Evolutionary conservation across 2,329 filamentous ascomycete genomes (phyloP), one percentile per base, ranked within the genome.

Genomic region (Fusarium paranaense): DNA sequence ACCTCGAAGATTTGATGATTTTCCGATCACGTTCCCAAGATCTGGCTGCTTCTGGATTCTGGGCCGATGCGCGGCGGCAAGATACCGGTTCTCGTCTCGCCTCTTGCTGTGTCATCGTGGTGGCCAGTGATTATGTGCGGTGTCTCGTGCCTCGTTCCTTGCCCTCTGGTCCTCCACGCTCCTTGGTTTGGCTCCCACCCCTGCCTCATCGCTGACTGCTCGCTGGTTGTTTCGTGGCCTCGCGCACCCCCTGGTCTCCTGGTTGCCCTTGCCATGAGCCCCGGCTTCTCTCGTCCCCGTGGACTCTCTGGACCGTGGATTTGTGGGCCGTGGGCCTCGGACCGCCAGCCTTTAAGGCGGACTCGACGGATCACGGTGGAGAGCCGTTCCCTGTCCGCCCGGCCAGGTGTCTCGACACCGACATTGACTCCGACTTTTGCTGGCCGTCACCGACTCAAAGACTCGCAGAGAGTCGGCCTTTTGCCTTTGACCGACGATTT

Each of bases 361-460:
- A 61, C 69, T 70, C 52, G 71, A 73, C 67, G 69, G 67, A 67
- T 74, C 70, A 68, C 65, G 66, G 76, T 78, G 74, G 76, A 77
- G 69, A 74, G 67, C 35, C 32, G 62, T 73, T 65, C 67, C 70
- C 70, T 76, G 73, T 72, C 42, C 54, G 11, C 67, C 64, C 45
- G 66, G 59, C 71, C 69, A 71, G 65, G 62, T 61, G 64, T 68
- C 66, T 74, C 66, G 76, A 78, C 76, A 78, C 76, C 75, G 75
- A 77, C 75, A 68, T 73, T 74, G 75, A 73, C 66, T 70, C 73
- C 75, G 73, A 78, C 73, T 66, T 73, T 69, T 74, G 62, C 64
- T 70, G 38, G 30, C 66, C 59, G 75, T 71, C 74, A 78, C 76
- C 76, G 76, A 76, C 74, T 76, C 70, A 62, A 67, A 76, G 42